Evolutionary conservation across 2,329 filamentous ascomycete genomes (phyloP).

Genomic region (Diaporthe nobilis): DNA sequence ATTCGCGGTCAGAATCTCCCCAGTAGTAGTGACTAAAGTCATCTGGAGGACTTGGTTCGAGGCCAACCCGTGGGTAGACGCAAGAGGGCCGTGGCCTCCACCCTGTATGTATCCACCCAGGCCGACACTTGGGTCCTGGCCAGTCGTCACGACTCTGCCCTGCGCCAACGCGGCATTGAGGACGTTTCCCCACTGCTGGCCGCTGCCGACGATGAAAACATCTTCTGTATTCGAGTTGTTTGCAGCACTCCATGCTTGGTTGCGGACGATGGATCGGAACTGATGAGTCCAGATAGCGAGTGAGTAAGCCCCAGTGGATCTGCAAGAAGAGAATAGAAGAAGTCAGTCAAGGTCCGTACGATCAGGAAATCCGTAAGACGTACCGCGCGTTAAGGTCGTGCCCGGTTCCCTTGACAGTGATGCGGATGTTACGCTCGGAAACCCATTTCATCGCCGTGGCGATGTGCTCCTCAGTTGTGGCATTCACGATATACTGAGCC

Average conservation of each 20-base stretch:
- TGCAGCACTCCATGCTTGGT: slow-evolving; percentile 5
- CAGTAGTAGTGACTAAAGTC: slow-evolving; percentile 47
- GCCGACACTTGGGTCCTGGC: slow-evolving; percentile 59
- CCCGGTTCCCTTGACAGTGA: slow-evolving; percentile 12
- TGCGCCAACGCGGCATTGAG: slow-evolving; percentile 51
- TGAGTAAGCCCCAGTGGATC: slow-evolving; percentile 40
- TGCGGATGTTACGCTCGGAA: background rate
- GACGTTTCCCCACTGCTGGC: slow-evolving; percentile 13
- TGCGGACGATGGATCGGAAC: slow-evolving; percentile 30
- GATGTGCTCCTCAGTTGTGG: background rate
- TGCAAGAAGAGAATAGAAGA: no score
- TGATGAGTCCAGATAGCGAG: slow-evolving; percentile 44
- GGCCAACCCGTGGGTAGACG: slow-evolving; percentile 46
- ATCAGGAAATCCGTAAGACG: background rate
- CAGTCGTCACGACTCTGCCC: slow-evolving; percentile 55
- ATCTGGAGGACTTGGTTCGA: slow-evolving; percentile 48
- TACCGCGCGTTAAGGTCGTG: slow-evolving; percentile 18
- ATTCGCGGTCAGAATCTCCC: slow-evolving; percentile 40
- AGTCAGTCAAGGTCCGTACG: no score
- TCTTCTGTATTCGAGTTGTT: slow-evolving; percentile 45
- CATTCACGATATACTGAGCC: slow-evolving; percentile 13
- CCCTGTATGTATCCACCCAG: slow-evolving; percentile 49
- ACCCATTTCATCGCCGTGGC: slow-evolving; percentile 11
- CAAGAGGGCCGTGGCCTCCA: slow-evolving; percentile 49
- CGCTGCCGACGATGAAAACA: slow-evolving; percentile 48